Percentiles rank a stretch among this genome's conserved stretches.
phyloP scores from a whole-genome alignment of 768 basidiomycete genomes.

The Serendipita vermifera region DNA sequence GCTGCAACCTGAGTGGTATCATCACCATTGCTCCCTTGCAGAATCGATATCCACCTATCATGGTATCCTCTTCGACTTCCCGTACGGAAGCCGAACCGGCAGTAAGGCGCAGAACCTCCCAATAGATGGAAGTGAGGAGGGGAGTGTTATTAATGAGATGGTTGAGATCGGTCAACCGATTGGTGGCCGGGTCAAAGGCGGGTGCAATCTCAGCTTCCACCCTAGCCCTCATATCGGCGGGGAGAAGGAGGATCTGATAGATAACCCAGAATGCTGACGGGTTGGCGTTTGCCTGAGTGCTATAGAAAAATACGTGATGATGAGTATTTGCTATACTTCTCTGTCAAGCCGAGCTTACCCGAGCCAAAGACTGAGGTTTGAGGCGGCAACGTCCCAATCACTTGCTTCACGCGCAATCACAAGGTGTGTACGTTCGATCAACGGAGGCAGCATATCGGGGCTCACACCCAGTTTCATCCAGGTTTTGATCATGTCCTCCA shows the following conservation, averaged over 20 bases:
- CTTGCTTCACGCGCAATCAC: neutral
- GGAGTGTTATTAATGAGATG: neutral
- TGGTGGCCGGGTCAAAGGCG: neutral
- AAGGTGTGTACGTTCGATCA: neutral
- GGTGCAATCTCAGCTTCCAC: neutral
- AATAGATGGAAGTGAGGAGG: neutral
- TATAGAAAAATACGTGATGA: no score
- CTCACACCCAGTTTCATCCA: neutral
- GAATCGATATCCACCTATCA: neutral
- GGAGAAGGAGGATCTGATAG: neutral
- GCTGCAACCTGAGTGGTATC: neutral
- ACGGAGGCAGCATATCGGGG: neutral
- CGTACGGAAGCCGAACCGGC: neutral
- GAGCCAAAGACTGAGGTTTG: conserved; percentile 3
- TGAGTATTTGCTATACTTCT: no score
- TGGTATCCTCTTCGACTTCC: neutral
- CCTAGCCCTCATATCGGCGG: neutral
- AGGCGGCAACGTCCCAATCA: neutral
- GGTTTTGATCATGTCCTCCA: neutral
- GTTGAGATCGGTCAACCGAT: neutral
- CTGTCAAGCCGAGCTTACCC: neutral
- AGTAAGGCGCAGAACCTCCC: neutral
- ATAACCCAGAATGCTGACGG: neutral
- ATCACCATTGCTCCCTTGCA: conserved; percentile 1
- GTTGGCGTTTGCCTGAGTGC: neutral